Percentiles rank a stretch among this genome's conserved stretches.
These are phyloP conservation scores for Magnaporthiopsis incrustans DNA, from an alignment of 2,329 filamentous ascomycete genomes.

Conservation along the genomic window DNA sequence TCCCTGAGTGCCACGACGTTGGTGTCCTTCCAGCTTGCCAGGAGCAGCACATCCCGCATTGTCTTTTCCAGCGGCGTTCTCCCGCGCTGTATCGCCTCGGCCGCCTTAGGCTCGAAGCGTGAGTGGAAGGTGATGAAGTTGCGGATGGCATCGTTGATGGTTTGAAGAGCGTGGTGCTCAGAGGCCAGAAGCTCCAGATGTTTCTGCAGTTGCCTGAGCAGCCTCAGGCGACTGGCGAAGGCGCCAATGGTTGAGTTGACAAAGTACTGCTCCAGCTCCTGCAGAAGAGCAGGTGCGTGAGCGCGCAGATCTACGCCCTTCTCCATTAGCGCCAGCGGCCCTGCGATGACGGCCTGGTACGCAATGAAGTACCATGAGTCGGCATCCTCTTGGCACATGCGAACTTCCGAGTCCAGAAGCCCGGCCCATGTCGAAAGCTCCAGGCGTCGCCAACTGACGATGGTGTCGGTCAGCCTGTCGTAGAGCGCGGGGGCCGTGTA, in stretches of 20 bases:
- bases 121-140: conserved; percentile 73
- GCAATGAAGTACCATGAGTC: conserved; percentile 95
- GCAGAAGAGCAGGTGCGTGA: conserved; percentile 64
- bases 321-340: conserved; percentile 57
- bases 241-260: conserved; percentile 73
- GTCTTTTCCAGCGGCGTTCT: conserved; percentile 75
- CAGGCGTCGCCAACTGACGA: conserved; percentile 83
- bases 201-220: conserved; percentile 57
- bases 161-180: conserved; percentile 49
- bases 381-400: conserved; percentile 68
- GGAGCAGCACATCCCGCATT: conserved; percentile 83
- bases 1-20: conserved; percentile 86
- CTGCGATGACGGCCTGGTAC: conserved; percentile 79
- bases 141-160: conserved; percentile 56
- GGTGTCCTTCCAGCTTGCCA: conserved; percentile 97
- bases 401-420: conserved; percentile 75
- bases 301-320: conserved; percentile 48
- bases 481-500: conserved; percentile 65
- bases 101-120: conserved; percentile 60
- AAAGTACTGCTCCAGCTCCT: conserved; percentile 73
- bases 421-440: conserved; percentile 90
- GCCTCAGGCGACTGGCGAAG: conserved; percentile 60
- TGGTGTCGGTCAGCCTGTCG: conserved; percentile 68
- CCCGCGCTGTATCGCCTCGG: conserved; percentile 58
- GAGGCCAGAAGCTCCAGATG: conserved; percentile 56